phyloP scores from a whole-genome alignment of 805 yeast genomes.

The Wickerhamiella parazyma region DNA sequence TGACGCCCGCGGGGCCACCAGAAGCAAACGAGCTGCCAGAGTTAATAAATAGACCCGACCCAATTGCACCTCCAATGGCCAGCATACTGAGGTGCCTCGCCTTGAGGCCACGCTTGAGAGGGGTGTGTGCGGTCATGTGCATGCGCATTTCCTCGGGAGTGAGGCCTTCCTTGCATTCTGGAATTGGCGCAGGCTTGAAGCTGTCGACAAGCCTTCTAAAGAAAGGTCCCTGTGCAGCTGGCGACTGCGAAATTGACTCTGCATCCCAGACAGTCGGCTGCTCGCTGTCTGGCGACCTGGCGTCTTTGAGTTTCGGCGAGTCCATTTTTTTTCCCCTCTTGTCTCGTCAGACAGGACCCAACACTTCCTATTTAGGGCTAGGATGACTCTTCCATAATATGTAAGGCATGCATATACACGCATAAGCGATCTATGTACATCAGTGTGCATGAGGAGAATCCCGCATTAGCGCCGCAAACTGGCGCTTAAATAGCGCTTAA shows the following conservation, averaged over 20 bases:
- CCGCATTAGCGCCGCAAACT: not conserved
- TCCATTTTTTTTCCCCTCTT: not conserved
- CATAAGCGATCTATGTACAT: not conserved
- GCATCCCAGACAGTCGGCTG: not conserved
- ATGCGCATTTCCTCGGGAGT: slow-evolving; percentile 23
- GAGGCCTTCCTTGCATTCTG: slow-evolving; percentile 15
- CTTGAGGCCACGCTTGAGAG: slow-evolving; percentile 28
- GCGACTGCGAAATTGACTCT: not conserved
- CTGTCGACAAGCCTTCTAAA: slow-evolving; percentile 9
- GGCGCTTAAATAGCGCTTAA: not conserved
- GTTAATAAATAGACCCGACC: slow-evolving; percentile 46
- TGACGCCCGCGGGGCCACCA: slow-evolving; percentile 39
- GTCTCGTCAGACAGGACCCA: too few species aligned
- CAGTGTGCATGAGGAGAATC: not conserved
- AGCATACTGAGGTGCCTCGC: slow-evolving; percentile 37
- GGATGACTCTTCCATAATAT: not conserved
- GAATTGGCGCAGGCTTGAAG: slow-evolving; percentile 15
- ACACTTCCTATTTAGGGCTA: not conserved
- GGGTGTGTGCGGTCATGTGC: slow-evolving; percentile 12
- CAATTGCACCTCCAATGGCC: slow-evolving; percentile 66
- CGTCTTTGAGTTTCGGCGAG: not conserved
- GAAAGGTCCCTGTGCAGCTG: not conserved
- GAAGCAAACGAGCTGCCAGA: slow-evolving; percentile 32
- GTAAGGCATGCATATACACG: not conserved
- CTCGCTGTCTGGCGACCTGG: not conserved